These are phyloP conservation scores for Pulveroboletus sp. DNA, from an alignment of 768 basidiomycete species.

Conservation along the genomic window DNA sequence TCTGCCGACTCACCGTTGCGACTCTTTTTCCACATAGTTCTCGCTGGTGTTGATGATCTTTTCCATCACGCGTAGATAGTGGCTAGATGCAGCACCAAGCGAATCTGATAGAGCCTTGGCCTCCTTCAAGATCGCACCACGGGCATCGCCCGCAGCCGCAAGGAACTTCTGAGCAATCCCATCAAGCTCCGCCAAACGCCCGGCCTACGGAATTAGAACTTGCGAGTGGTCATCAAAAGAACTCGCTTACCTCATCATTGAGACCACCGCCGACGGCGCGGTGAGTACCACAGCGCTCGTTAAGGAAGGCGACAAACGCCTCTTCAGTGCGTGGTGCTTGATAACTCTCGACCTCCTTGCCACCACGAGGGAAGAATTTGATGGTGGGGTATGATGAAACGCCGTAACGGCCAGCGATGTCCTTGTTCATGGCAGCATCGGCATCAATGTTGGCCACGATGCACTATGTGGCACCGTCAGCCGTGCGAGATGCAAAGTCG, in stretches of 20 bases:
- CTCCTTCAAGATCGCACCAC: slow-evolving; percentile 61
- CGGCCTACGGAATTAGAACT: slow-evolving; percentile 53
- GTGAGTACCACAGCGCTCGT: slow-evolving; percentile 81
- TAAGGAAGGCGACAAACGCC: slow-evolving; percentile 76
- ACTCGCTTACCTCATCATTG: slow-evolving; percentile 51
- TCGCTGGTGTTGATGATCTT: slow-evolving; percentile 70
- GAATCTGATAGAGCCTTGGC: slow-evolving; percentile 50
- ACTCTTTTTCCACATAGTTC: slow-evolving; percentile 82
- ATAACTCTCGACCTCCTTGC: slow-evolving; percentile 64
- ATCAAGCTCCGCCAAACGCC: slow-evolving; percentile 76
- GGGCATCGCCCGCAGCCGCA: slow-evolving; percentile 49
- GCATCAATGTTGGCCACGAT: slow-evolving; percentile 89
- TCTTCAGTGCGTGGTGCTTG: slow-evolving; percentile 65
- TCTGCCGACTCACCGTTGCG: slow-evolving; percentile 57
- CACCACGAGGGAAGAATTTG: slow-evolving; percentile 85
- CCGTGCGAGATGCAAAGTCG: neutral
- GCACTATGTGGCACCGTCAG: slow-evolving; percentile 48
- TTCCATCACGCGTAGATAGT: slow-evolving; percentile 90
- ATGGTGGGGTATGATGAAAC: slow-evolving; percentile 87
- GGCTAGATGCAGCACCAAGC: slow-evolving; percentile 53
- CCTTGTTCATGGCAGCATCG: slow-evolving; percentile 76
- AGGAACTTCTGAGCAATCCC: slow-evolving; percentile 72
- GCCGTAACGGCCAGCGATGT: slow-evolving; percentile 65
- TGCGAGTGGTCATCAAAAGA: neutral
- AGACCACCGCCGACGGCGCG: slow-evolving; percentile 82